A percentile compares a stretch with the other conserved stretches of the same genome.
These are phyloP conservation scores for Neonectria ditissima DNA, from an alignment of 2,329 filamentous ascomycete genomes.

Conservation along the genomic window DNA sequence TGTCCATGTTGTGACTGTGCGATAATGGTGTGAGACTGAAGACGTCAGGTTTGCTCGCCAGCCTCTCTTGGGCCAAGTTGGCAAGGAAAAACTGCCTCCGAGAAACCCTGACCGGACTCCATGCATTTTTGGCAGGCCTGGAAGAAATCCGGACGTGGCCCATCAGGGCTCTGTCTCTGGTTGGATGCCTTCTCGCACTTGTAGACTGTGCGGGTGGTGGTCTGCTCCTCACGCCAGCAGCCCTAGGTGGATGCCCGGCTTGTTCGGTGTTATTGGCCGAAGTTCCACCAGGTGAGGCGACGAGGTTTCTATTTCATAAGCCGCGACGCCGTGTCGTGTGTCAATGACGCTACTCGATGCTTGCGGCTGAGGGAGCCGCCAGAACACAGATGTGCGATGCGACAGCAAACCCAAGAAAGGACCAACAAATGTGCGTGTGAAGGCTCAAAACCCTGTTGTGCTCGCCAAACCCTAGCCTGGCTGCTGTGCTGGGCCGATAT, in stretches of 20 bases:
- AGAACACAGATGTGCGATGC: slow-evolving; percentile 12
- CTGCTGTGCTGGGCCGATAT: slow-evolving; percentile 2
- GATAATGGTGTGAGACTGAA: slow-evolving; percentile 42
- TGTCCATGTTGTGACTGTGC: slow-evolving; percentile 54
- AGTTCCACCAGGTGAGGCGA: slow-evolving; percentile 33
- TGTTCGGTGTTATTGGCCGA: slow-evolving; percentile 26
- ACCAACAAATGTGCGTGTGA: slow-evolving; percentile 13
- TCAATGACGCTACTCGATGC: slow-evolving; percentile 25
- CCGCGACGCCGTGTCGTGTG: slow-evolving; percentile 22
- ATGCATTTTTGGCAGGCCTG: slow-evolving; percentile 11
- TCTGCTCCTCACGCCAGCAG: slow-evolving; percentile 42
- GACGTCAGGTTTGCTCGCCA: slow-evolving; percentile 13
- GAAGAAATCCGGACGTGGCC: slow-evolving; percentile 7
- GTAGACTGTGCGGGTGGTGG: slow-evolving; percentile 27
- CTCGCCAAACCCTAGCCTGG: slow-evolving; percentile 11
- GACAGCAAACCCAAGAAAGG: slow-evolving; percentile 1
- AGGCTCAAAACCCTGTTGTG: slow-evolving; percentile 19
- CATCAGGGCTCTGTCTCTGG: slow-evolving; percentile 9
- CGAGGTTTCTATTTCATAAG: slow-evolving; percentile 28
- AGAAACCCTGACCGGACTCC: slow-evolving; percentile 9
- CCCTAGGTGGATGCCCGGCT: slow-evolving; percentile 25
- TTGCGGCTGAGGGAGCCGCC: slow-evolving; percentile 13
- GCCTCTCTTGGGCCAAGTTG: slow-evolving; percentile 8
- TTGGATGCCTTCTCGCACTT: slow-evolving; percentile 15
- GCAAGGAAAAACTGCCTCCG: slow-evolving; percentile 14